These are phyloP conservation scores for Apiotrichum domesticum DNA, from an alignment of 1,284 basidiomycete species.

Conservation along the genomic window DNA sequence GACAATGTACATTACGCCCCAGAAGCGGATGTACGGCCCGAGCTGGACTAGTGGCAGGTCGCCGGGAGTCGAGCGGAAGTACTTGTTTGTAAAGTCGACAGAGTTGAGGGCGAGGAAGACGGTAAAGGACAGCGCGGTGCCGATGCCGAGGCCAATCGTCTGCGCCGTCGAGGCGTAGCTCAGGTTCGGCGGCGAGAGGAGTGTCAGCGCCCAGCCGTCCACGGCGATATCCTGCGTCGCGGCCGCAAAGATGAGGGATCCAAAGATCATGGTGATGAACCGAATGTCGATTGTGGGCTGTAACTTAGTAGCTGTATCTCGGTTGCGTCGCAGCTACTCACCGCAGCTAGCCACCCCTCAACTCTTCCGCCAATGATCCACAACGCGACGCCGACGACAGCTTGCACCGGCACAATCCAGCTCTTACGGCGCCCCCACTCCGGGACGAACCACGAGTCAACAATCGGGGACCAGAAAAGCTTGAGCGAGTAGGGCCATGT, in stretches of 20 bases:
- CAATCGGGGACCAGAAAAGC: conserved; percentile 94
- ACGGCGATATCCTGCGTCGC: conserved; percentile 99
- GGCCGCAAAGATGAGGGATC: conserved; percentile 85
- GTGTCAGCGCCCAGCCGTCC: conserved; percentile 95
- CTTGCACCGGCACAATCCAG: conserved; percentile 98
- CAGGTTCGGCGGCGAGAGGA: conserved; percentile 89
- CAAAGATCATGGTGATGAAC: conserved; percentile 80
- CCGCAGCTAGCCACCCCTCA: conserved; percentile 72
- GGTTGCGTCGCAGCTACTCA: conserved; percentile 47
- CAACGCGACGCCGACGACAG: conserved; percentile 81
- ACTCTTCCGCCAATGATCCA: conserved; percentile 78
- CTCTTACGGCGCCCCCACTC: conserved; percentile 78
- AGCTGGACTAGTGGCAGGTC: conserved; percentile 77
- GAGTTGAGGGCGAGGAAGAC: conserved; percentile 97
- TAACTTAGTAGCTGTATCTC: background rate
- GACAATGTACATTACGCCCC: conserved; percentile 69
- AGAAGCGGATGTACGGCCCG: conserved; percentile 78
- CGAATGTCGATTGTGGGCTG: conserved; percentile 76
- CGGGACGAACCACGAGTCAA: conserved; percentile 81
- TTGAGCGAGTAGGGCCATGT: conserved; percentile 98
- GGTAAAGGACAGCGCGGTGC: conserved; percentile 94
- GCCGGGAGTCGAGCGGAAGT: conserved; percentile 54
- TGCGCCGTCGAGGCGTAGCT: conserved; percentile 98
- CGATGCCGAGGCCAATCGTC: conserved; percentile 93
- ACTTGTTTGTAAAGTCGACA: conserved; percentile 79